These are phyloP conservation scores for Ramaria sp. DNA, from an alignment of 768 basidiomycete species.

Conservation along the genomic window DNA sequence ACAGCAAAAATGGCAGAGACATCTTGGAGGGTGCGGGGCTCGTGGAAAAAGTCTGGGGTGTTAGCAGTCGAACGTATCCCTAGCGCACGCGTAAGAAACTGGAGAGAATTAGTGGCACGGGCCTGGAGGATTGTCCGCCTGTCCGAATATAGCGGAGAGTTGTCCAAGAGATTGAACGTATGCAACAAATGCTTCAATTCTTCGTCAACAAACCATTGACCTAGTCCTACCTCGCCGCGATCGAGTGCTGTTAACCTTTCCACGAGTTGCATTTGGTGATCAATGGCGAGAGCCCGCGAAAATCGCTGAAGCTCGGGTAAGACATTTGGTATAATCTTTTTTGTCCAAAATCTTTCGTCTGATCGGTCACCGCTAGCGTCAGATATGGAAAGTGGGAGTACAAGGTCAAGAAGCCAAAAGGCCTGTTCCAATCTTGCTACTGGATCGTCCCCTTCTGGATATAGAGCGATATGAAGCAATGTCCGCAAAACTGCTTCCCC, in stretches of 20 bases:
- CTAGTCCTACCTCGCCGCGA: slow-evolving; percentile 41
- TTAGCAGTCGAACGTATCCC: not conserved
- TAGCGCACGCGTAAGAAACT: slow-evolving; percentile 20
- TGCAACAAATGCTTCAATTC: slow-evolving; percentile 44
- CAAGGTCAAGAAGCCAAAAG: slow-evolving; percentile 43
- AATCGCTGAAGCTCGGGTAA: slow-evolving; percentile 46
- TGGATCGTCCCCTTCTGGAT: slow-evolving; percentile 39
- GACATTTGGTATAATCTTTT: slow-evolving; percentile 43
- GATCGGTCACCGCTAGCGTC: slow-evolving; percentile 18
- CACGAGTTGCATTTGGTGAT: slow-evolving; percentile 43
- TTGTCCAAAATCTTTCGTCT: slow-evolving; percentile 36
- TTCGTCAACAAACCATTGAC: slow-evolving; percentile 61
- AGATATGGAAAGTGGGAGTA: slow-evolving; percentile 34
- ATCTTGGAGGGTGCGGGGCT: not conserved
- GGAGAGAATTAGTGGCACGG: slow-evolving; percentile 23
- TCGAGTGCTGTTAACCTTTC: slow-evolving; percentile 49
- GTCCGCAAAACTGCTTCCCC: slow-evolving; percentile 45
- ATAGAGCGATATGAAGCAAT: slow-evolving; percentile 40
- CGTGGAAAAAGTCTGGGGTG: not conserved
- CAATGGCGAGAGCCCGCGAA: slow-evolving; percentile 44
- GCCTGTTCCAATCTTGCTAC: slow-evolving; percentile 44
- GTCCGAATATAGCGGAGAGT: slow-evolving; percentile 20
- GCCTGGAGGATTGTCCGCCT: slow-evolving; percentile 32
- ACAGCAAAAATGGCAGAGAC: slow-evolving; percentile 22
- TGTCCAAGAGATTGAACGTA: slow-evolving; percentile 27